Percentiles rank a stretch among this genome's conserved stretches.
These are phyloP conservation scores for Melanogaster broomeanus DNA, from an alignment of 768 basidiomycete species.

Conservation along the genomic window DNA sequence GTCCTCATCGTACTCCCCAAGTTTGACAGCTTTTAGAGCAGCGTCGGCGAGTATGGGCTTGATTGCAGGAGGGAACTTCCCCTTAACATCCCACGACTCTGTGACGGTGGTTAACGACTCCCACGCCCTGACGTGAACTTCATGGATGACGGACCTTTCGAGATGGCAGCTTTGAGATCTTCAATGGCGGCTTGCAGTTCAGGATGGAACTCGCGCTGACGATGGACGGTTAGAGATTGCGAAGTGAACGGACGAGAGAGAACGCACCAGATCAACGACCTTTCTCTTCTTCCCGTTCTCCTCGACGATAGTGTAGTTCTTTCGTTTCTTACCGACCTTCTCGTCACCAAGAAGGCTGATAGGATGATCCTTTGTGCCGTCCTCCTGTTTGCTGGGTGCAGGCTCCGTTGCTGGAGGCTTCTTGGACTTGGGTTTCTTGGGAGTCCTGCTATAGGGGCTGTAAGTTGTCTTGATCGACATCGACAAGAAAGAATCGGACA, in stretches of 20 bases:
- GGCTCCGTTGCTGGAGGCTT: constrained; percentile 37
- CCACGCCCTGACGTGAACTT: background rate
- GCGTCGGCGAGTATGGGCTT: constrained; percentile 72
- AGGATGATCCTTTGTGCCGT: constrained; percentile 53
- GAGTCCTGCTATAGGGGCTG: constrained; percentile 42
- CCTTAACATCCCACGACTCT: constrained; percentile 82
- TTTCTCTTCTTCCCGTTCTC: constrained; percentile 73
- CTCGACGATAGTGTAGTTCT: constrained; percentile 50
- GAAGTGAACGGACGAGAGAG: background rate
- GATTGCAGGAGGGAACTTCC: constrained; percentile 84
- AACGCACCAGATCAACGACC: constrained; percentile 62
- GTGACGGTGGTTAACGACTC: background rate
- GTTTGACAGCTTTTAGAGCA: constrained; percentile 74
- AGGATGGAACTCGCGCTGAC: constrained; percentile 67
- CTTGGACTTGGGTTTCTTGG: constrained; percentile 74
- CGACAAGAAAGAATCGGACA: constrained; percentile 32
- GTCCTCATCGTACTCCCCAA: constrained; percentile 90
- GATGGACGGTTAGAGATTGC: background rate
- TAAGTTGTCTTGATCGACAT: constrained; percentile 8
- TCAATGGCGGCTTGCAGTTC: constrained; percentile 65
- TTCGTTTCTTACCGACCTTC: constrained; percentile 51
- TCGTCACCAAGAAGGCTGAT: constrained; percentile 45
- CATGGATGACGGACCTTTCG: constrained; percentile 44
- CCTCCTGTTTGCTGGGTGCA: constrained; percentile 29
- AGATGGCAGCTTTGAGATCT: constrained; percentile 59